Evolutionary conservation across 2,329 filamentous ascomycete species (phyloP).

Genomic region (Fusarium camptoceras): DNA sequence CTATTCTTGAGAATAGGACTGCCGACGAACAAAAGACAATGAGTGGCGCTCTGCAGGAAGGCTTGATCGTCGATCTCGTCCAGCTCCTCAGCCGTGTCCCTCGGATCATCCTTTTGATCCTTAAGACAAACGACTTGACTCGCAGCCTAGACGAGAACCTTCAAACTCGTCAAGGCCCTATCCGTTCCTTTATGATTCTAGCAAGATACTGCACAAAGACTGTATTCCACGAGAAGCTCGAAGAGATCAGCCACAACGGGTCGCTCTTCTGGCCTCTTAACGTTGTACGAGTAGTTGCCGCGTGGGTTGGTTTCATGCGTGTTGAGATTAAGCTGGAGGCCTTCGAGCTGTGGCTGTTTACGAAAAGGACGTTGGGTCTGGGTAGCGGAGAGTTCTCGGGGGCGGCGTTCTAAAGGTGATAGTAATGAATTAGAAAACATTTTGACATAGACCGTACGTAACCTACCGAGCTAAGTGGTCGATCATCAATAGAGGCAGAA

Average conservation of each 20-base stretch:
- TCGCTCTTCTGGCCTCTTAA: slow-evolving; percentile 71
- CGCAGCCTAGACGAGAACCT: slow-evolving; percentile 92
- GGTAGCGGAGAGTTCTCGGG: slow-evolving; percentile 45
- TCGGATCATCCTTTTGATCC: slow-evolving; percentile 89
- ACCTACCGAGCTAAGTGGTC: slow-evolving; percentile 2
- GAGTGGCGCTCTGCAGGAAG: slow-evolving; percentile 84
- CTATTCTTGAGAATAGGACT: slow-evolving; percentile 70
- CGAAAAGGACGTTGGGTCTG: slow-evolving; percentile 62
- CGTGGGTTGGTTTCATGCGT: slow-evolving; percentile 68
- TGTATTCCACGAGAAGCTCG: slow-evolving; percentile 73
- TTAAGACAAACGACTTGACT: slow-evolving; percentile 98
- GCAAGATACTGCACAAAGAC: slow-evolving; percentile 75
- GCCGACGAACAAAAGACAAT: slow-evolving; percentile 88
- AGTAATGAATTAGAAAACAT: slow-evolving; percentile 31
- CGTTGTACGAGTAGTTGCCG: slow-evolving; percentile 63
- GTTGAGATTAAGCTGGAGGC: slow-evolving; percentile 72
- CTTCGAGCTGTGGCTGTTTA: slow-evolving; percentile 71
- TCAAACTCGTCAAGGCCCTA: slow-evolving; percentile 76
- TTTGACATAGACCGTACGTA: slow-evolving; percentile 43
- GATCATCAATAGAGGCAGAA: slow-evolving; percentile 15
- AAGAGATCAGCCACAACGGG: slow-evolving; percentile 64
- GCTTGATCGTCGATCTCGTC: slow-evolving; percentile 88
- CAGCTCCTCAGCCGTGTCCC: slow-evolving; percentile 90
- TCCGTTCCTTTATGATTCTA: slow-evolving; percentile 75
- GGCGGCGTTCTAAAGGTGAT: slow-evolving; percentile 38